Evolutionary conservation across 305 asterid genomes (phyloP), one percentile per base, ranked within the genome.

Genomic region (Fraxinus sp.): DNA sequence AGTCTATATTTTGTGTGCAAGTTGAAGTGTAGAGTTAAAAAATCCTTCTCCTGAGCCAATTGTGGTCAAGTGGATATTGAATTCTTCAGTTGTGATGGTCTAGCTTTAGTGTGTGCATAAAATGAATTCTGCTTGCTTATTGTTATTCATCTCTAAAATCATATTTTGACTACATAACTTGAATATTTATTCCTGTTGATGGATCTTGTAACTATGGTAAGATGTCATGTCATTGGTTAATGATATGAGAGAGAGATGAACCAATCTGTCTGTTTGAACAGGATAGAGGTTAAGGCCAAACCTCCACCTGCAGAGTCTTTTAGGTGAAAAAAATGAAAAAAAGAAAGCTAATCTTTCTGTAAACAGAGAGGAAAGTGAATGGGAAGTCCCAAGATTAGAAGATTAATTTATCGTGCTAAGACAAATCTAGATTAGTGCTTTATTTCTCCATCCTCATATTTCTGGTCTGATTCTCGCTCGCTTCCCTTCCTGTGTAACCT

Each of bases 401-500:
- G 41, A 62, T 73, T 36, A 57, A 6, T 5, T 57, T n/a, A 39
- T 77, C 11, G 49, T 37, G 46, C 68, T 66, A 26, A 78, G 82
- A 77, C 49, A 75, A 66, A 73, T 83, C 39, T 79, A 66, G 13
- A 36, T 75, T 77, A 70, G 82, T 36, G 73, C 33, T 18, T 52
- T 41, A 77, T 20, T 35, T 28, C 72, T 57, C 18, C 68, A 46
- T 62, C 32, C 35, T n/a, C 55, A 76, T 39, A 77, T 76, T 72
- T 83, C 52, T 37, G 68, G 77, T 35, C 39, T 82, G 35, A 22
- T 41, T 76, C 59, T 16, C 80, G 32, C 43, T 33, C 11, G 7
- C 75, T 79, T 55, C 28, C 36, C 32, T 73, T 73, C 71, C 22
- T 14, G 41, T 16, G 36, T 13, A 26, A 70, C 41, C 22, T 70